Percentiles rank a stretch among this genome's conserved stretches.
These are phyloP conservation scores for Colletotrichum cereale DNA, from an alignment of 2,329 filamentous ascomycete genomes.

Conservation along the genomic window DNA sequence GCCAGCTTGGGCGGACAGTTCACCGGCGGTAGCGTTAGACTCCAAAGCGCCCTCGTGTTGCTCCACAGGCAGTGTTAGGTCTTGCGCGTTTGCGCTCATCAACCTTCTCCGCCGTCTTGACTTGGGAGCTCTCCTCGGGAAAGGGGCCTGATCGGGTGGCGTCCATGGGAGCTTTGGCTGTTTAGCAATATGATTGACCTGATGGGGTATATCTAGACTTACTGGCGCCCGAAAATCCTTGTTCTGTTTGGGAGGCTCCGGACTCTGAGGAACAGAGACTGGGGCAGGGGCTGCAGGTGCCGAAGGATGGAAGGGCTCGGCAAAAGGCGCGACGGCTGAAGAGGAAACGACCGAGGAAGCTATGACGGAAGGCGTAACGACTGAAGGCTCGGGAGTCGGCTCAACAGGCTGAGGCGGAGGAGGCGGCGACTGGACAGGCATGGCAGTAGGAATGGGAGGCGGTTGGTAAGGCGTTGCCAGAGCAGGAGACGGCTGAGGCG, in stretches of 20 bases:
- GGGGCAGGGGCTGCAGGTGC: constrained; percentile 1
- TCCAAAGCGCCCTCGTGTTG: constrained; percentile 49
- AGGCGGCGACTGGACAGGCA: constrained; percentile 59
- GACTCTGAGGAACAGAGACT: constrained; percentile 13
- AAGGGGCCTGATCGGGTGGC: constrained; percentile 63
- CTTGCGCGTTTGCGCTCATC: constrained; percentile 51
- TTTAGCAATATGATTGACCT: constrained; percentile 14
- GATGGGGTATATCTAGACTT: constrained; percentile 49
- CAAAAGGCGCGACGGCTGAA: constrained; percentile 21
- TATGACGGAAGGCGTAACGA: constrained; percentile 12
- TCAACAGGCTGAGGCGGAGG: constrained; percentile 31
- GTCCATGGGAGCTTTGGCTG: constrained; percentile 67
- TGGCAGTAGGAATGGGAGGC: constrained; percentile 58
- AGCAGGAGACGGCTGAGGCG: constrained; percentile 64
- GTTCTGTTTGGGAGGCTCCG: constrained; percentile 40
- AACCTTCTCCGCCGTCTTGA: constrained; percentile 55
- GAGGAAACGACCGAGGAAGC: constrained; percentile 24
- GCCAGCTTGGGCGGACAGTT: constrained; percentile 40
- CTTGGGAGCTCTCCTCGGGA: constrained; percentile 57
- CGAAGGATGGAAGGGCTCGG: constrained; percentile 28
- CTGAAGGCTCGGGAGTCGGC: constrained; percentile 39
- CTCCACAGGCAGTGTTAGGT: constrained; percentile 58
- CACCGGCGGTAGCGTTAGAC: constrained; percentile 41
- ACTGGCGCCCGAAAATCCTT: constrained; percentile 63
- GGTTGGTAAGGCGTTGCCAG: constrained; percentile 70